A percentile compares a stretch with the other conserved stretches of the same genome.
Conservation (phyloP, 2,329 filamentous ascomycete genomes). For the Aspergillus puulaauensis region DNA sequence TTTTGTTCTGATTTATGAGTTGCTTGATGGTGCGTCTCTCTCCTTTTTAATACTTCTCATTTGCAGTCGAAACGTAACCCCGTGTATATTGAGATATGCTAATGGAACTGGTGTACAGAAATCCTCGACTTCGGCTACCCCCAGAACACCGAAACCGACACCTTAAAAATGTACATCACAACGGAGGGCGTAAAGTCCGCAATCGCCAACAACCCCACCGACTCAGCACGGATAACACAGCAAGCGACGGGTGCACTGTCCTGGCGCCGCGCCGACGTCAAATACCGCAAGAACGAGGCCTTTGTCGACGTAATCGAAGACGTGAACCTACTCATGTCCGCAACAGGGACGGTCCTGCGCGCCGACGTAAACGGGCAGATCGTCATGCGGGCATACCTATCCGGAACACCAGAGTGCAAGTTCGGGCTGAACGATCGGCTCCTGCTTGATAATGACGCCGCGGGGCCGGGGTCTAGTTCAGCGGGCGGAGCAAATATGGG, state of each 20-base stretch:
- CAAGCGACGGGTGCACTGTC: conserved; percentile 96
- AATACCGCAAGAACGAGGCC: conserved; percentile 98
- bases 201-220: conserved; percentile 65
- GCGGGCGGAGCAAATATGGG: conserved; percentile 44
- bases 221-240: conserved; percentile 98
- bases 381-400: conserved; percentile 96
- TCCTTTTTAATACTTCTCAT: background rate
- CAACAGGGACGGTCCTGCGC: conserved; percentile 87
- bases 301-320: conserved; percentile 99
- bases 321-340: conserved; percentile 98
- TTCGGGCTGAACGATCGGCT: conserved; percentile 96
- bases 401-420: conserved; percentile 96
- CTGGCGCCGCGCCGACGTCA: conserved; percentile 95
- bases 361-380: conserved; percentile 98
- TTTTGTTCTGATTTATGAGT: conserved; percentile 97
- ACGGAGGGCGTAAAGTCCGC: conserved; percentile 96
- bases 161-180: conserved; percentile 99
- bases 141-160: conserved; percentile 98
- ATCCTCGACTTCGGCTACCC: conserved; percentile 99
- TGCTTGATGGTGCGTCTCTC: conserved; percentile 72
- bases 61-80: background rate
- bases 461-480: conserved; percentile 54
- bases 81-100: background rate
- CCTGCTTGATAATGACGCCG: conserved; percentile 64
- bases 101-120: conserved; percentile 54